Base-by-base conservation (phyloP, 495 filamentous ascomycete genomes). In the Talaromyces trachyspermus region DNA sequence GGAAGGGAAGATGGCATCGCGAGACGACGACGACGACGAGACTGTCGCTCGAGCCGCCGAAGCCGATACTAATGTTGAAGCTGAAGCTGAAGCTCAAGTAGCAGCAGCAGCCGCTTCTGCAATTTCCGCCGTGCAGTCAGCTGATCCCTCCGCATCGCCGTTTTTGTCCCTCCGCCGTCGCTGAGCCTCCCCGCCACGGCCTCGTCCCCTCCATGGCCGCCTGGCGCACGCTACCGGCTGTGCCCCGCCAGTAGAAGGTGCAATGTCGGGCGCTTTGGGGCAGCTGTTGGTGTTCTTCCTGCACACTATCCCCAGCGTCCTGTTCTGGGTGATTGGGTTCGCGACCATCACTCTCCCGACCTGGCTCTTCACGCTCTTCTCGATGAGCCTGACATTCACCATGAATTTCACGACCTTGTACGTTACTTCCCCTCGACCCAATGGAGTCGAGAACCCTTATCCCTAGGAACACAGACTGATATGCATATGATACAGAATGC, bases 401-500 rank as follows among this genome's bases (percentile, higher is more conserved):
- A 94, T 98, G 89, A 97, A 95, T 60, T 88, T 89, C 52, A 98
- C 92, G 6, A 97, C 92, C 22, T 62, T 96, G 85, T 92, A 79
- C 59, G 79, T 58, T 26, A 18, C 27, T 37, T 9, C 10, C 10
- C 35, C 18, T 22, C 35, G 9, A 4, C 4, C 18, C 3, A 4
- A 36, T 4, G 8, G 10, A 19, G 3, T 19, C n/a, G n/a, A n/a
- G n/a, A n/a, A n/a, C n/a, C n/a, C n/a, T n/a, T n/a, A n/a, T n/a
- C n/a, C n/a, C 5, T 38, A 7, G 0, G 33, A 3, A 10, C 10
- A 20, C 14, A 19, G 18, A 41, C 47, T 51, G 30, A 57, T 20
- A 37, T 20, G 22, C 15, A n/a, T 54, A 89, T 87, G 19, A 74
- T 92, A 57, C 65, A 89, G 87, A 20, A 74, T 92, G 58, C 65